Base-by-base conservation (phyloP, 768 basidiomycete species). In the Clitopilus hobsonii region DNA sequence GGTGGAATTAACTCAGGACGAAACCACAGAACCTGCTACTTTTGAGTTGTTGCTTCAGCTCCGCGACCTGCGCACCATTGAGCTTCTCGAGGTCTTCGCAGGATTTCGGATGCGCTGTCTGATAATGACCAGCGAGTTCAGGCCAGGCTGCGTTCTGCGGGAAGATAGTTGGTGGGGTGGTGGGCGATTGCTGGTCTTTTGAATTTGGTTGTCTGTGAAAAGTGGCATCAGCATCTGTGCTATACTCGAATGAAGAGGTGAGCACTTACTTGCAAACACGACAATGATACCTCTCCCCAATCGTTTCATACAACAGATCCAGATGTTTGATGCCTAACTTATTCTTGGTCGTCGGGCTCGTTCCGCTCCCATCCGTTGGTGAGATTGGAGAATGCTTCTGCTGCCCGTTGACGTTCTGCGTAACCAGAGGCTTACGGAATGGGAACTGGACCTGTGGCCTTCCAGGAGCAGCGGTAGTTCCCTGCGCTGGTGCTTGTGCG, bases 301-400 rank as follows among this genome's bases (percentile, higher is more conserved):
- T 57, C 8, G 62, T 64, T 54, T 65, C 67, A 54, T 68, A 71
- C 36, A 71, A 51, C 51, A 71, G 53, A 38, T 69, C 64, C 51
- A 71, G 62, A 56, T 71, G 70, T 7, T 57, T 65, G 28, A 71
- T 69, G 24, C 70, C 69, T 25, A 71, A 58, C 41, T 63, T 66
- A 50, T 60, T 64, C 38, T 56, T 49, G 36, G 18, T 16, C 10
- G 49, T 28, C 3, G 27, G 49, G n/a, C 27, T 27, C 14, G 49
- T 24, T 5, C 49, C 26, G 26, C n/a, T 22, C 5, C 49, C 16
- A 22, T 30, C 11, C 30, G 54, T 27, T 27, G 23, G 38, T 30
- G 53, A 49, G 6, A 30, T 2, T 20, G 3, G 20, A 13, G 47
- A 45, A 2, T 10, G 4, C 22, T 45, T 45, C 22, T 45, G 41